A percentile compares a stretch with the other conserved stretches of the same genome.
Evolutionary conservation across 306 rosid genomes (phyloP).

Genomic region (Sicyos baderoa): DNA sequence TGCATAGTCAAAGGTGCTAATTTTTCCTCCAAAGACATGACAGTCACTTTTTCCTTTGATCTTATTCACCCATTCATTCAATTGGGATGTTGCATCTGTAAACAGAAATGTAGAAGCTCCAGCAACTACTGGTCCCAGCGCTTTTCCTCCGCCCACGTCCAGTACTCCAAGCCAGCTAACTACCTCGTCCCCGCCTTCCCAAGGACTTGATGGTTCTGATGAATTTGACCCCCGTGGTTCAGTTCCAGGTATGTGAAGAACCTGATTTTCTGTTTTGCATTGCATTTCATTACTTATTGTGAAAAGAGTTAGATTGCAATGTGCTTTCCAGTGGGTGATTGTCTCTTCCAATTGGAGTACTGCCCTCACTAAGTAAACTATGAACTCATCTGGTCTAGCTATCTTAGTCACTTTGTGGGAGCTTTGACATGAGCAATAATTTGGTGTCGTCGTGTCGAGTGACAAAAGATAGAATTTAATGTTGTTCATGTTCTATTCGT

Average conservation of each 20-base stretch:
- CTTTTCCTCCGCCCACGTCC: slow-evolving; percentile 39
- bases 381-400: neutral
- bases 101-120: slow-evolving; percentile 63
- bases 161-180: slow-evolving; percentile 42
- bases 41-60: neutral
- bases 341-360: no score
- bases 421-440: neutral
- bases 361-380: neutral
- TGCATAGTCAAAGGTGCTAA: slow-evolving; percentile 57
- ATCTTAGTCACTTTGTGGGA: neutral
- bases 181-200: slow-evolving; percentile 34
- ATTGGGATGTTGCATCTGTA: slow-evolving; percentile 20
- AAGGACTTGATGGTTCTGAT: slow-evolving; percentile 47
- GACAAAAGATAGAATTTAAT: neutral
- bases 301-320: neutral
- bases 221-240: slow-evolving; percentile 93
- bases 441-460: neutral
- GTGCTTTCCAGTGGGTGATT: neutral
- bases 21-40: neutral
- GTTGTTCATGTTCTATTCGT: no score
- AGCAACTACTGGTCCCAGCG: slow-evolving; percentile 51
- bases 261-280: neutral
- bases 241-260: slow-evolving; percentile 38
- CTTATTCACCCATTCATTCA: slow-evolving; percentile 7
- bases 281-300: neutral